Percentiles rank a stretch among this genome's conserved stretches.
These are phyloP conservation scores for Periconia sp. DNA, from an alignment of 2,329 filamentous ascomycete species.

Conservation along the genomic window DNA sequence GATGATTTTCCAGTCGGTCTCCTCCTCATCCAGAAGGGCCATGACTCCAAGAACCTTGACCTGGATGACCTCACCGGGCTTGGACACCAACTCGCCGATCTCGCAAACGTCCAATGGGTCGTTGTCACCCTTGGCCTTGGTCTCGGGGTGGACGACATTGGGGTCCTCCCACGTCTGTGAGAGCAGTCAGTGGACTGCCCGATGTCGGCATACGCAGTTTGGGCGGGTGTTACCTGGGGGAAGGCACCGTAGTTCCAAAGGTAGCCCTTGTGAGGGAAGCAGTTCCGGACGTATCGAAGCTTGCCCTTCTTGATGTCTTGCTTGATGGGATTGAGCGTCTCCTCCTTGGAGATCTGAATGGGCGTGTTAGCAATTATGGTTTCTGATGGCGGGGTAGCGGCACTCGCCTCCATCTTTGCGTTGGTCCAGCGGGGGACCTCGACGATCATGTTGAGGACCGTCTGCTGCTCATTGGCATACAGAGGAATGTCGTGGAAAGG, in stretches of 20 bases:
- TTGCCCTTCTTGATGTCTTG: conserved; percentile 99
- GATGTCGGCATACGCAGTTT: conserved; percentile 25
- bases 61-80: conserved; percentile 96
- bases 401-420: conserved; percentile 93
- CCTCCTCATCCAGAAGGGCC: conserved; percentile 98
- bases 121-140: conserved; percentile 99
- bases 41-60: conserved; percentile 99
- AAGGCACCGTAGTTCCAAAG: conserved; percentile 99
- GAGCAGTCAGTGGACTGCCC: conserved; percentile 30
- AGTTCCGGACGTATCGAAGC: conserved; percentile 98
- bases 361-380: conserved; percentile 21
- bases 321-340: conserved; percentile 98
- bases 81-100: conserved; percentile 96
- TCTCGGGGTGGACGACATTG: conserved; percentile 93
- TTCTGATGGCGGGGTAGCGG: conserved; percentile 11
- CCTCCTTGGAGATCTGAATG: conserved; percentile 92
- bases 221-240: conserved; percentile 71
- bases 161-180: conserved; percentile 97
- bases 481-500: conserved; percentile 99
- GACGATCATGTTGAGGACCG: conserved; percentile 97
- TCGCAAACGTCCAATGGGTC: conserved; percentile 99
- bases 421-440: conserved; percentile 99
- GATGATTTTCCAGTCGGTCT: conserved; percentile 99
- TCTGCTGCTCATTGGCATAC: conserved; percentile 95
- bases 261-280: conserved; percentile 99